Evolutionary conservation across 257 asterid species (phyloP).

Genomic region (Lycium barbarum): DNA sequence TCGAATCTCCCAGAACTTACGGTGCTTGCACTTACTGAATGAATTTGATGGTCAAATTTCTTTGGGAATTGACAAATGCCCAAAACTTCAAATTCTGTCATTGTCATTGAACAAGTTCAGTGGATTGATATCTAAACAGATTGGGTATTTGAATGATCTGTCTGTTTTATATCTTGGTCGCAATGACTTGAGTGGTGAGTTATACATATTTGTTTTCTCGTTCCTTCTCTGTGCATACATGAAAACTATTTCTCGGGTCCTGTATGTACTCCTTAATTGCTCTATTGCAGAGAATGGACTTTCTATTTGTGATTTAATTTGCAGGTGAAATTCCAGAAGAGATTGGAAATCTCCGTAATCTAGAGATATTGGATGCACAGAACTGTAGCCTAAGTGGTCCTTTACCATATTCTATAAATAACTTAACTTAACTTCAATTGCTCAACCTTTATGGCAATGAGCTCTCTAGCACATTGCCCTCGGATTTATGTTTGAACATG

Average conservation of each 20-base stretch:
- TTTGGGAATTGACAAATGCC: neutral
- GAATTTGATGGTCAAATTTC: conserved; percentile 21
- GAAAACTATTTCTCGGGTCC: neutral
- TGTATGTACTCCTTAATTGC: neutral
- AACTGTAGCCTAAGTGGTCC: conserved; percentile 38
- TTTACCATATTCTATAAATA: conserved; percentile 37
- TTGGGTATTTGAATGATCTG: neutral
- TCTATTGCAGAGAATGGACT: neutral
- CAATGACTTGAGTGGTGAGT: neutral
- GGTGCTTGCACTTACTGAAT: conserved; percentile 18
- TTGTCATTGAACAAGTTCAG: conserved; percentile 12
- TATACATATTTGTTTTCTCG: neutral
- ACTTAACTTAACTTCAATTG: conserved; percentile 35
- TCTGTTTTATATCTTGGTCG: conserved; percentile 10
- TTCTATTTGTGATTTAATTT: neutral
- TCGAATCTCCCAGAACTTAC: neutral
- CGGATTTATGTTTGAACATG: conserved; percentile 34
- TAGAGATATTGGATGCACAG: conserved; percentile 29
- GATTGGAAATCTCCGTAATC: conserved; percentile 35
- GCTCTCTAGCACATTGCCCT: conserved; percentile 39
- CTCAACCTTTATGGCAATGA: conserved; percentile 37
- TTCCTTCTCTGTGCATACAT: neutral
- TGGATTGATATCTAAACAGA: conserved; percentile 9
- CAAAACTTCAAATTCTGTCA: conserved; percentile 21
- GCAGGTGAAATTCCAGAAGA: conserved; percentile 38